Evolutionary conservation across 78 protist genomes (phyloP).

Genomic region (Creolimax fragrantissima): DNA sequence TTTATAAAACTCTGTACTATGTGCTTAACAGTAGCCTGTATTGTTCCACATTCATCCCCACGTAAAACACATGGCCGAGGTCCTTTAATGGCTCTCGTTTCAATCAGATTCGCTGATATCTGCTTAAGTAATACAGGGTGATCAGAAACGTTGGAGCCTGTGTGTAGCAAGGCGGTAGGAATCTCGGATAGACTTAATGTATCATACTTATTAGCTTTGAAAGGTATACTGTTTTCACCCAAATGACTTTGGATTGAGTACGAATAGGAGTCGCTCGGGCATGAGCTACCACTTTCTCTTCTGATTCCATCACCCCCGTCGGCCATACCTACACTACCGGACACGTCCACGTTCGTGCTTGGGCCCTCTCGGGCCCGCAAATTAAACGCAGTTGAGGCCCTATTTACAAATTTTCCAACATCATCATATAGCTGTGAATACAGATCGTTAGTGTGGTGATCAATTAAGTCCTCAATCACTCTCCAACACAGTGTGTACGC

Average conservation of each 20-base stretch:
- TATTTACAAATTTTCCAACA: background rate
- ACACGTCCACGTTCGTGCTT: too few species aligned
- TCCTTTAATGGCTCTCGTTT: background rate
- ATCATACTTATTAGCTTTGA: background rate
- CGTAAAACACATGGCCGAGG: background rate
- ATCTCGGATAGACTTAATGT: background rate
- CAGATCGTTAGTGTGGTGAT: background rate
- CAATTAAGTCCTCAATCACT: background rate
- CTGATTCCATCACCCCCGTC: too few species aligned
- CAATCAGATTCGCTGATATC: background rate
- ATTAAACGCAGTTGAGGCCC: background rate
- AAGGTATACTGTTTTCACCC: too few species aligned
- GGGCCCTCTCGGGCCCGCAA: too few species aligned
- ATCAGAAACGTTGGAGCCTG: background rate
- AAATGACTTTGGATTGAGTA: too few species aligned
- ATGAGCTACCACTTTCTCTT: too few species aligned
- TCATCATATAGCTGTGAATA: background rate
- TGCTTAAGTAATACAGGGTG: background rate
- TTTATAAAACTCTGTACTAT: background rate
- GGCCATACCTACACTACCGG: too few species aligned
- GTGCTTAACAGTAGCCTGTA: background rate
- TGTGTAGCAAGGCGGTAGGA: background rate
- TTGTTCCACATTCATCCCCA: background rate
- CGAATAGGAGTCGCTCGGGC: too few species aligned
- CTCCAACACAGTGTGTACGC: background rate